These are phyloP conservation scores for Ampelomyces quisqualis DNA, from an alignment of 2,329 filamentous ascomycete species.

Conservation along the genomic window DNA sequence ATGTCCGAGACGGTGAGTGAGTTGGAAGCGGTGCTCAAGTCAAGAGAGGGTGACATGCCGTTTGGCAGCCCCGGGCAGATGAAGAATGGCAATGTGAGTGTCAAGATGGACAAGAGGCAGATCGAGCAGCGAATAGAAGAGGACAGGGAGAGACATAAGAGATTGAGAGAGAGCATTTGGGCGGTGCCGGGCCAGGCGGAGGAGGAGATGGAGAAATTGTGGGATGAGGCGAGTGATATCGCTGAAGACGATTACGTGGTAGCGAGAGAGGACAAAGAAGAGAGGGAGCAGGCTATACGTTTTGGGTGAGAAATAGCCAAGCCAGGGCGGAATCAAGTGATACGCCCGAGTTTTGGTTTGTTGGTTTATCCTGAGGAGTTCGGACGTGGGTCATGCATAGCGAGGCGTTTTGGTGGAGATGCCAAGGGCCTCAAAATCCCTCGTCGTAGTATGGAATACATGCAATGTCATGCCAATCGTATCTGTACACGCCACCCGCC, in stretches of 20 bases:
- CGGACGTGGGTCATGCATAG: slow-evolving; percentile 18
- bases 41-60: slow-evolving; percentile 60
- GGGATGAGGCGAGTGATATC: slow-evolving; percentile 84
- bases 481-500: slow-evolving; percentile 43
- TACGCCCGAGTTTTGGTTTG: too few species aligned
- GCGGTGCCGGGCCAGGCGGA: slow-evolving; percentile 65
- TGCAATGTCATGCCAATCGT: slow-evolving; percentile 35
- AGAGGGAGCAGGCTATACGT: slow-evolving; percentile 53
- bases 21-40: slow-evolving; percentile 80
- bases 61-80: slow-evolving; percentile 20
- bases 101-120: slow-evolving; percentile 75
- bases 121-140: slow-evolving; percentile 97
- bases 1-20: slow-evolving; percentile 72
- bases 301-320: slow-evolving; percentile 40
- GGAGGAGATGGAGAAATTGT: slow-evolving; percentile 75
- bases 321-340: too few species aligned
- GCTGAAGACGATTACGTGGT: slow-evolving; percentile 82
- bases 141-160: slow-evolving; percentile 91
- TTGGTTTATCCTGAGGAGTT: too few species aligned
- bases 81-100: slow-evolving; percentile 39
- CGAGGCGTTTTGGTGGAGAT: slow-evolving; percentile 36
- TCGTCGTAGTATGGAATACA: slow-evolving; percentile 32
- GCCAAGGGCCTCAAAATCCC: slow-evolving; percentile 24
- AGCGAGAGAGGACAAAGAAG: slow-evolving; percentile 70
- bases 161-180: slow-evolving; percentile 90